Percentiles rank a stretch among this genome's conserved stretches.
Evolutionary conservation across 805 yeast species (phyloP).

Genomic region (Wickerhamomyces hampshirensis): DNA sequence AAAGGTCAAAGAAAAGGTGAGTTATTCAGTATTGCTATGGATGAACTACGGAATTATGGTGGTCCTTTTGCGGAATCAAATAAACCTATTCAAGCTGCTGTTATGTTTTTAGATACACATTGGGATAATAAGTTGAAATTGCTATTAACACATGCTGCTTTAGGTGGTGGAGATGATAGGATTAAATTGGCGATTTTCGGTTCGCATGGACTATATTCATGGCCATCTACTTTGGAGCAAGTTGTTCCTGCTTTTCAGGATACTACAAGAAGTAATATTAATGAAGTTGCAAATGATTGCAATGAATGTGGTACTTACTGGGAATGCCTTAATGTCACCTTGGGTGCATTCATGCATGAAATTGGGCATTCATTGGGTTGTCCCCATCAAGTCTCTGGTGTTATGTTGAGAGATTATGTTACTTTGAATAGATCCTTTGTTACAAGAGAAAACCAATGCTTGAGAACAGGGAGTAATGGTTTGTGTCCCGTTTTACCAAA

Average conservation of each 20-base stretch:
- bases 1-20: slow-evolving; percentile 72
- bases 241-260: slow-evolving; percentile 68
- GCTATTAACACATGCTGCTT: slow-evolving; percentile 85
- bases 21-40: slow-evolving; percentile 71
- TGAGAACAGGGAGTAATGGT: slow-evolving; percentile 46
- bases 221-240: slow-evolving; percentile 83
- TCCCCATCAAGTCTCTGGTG: slow-evolving; percentile 87
- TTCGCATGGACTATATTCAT: slow-evolving; percentile 83
- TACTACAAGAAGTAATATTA: slow-evolving; percentile 52
- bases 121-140: slow-evolving; percentile 61
- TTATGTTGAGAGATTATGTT: slow-evolving; percentile 84
- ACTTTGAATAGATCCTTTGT: slow-evolving; percentile 77
- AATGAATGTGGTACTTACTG: slow-evolving; percentile 81
- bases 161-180: slow-evolving; percentile 79
- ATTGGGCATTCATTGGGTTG: slow-evolving; percentile 89
- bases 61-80: slow-evolving; percentile 43
- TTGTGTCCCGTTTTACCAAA: slow-evolving; percentile 45
- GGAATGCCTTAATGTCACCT: slow-evolving; percentile 82
- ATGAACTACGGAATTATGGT: slow-evolving; percentile 56
- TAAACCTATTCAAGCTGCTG: slow-evolving; percentile 71
- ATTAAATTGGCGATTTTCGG: slow-evolving; percentile 88
- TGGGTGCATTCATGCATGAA: slow-evolving; percentile 95
- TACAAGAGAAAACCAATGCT: slow-evolving; percentile 58
- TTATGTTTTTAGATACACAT: slow-evolving; percentile 76
- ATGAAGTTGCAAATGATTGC: slow-evolving; percentile 87